Evolutionary conservation across 2,329 filamentous ascomycete genomes (phyloP).

Genomic region (Leptographium galeiforme): DNA sequence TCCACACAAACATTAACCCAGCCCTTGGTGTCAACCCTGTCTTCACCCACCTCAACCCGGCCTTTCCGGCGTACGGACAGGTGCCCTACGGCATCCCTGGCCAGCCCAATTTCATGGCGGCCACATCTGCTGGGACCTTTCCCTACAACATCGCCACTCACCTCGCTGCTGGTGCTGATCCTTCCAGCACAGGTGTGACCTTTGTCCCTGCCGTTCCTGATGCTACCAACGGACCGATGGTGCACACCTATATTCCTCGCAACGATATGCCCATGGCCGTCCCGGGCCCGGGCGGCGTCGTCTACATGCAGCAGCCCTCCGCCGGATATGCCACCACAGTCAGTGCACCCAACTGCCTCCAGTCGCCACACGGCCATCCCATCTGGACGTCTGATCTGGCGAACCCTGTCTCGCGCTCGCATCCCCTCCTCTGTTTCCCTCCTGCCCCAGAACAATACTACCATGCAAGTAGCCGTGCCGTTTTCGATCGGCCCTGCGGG

Average conservation of each 20-base stretch:
- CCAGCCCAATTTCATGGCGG: slow-evolving; percentile 15
- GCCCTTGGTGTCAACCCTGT: slow-evolving; percentile 10
- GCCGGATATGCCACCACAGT: slow-evolving; percentile 6
- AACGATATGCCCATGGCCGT: slow-evolving; percentile 26
- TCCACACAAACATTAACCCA: slow-evolving; percentile 7
- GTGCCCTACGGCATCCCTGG: neutral
- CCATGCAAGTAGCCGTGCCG: slow-evolving; percentile 4
- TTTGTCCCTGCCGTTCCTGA: slow-evolving; percentile 47
- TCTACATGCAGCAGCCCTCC: slow-evolving; percentile 8
- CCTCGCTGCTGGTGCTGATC: slow-evolving; percentile 5
- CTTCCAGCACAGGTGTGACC: slow-evolving; percentile 26
- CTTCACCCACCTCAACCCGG: slow-evolving; percentile 8
- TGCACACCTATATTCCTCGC: slow-evolving; percentile 42
- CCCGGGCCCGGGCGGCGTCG: slow-evolving; percentile 4
- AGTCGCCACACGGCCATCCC: no score
- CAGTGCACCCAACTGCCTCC: slow-evolving; percentile 4
- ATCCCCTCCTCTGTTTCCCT: neutral
- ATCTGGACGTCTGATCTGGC: neutral
- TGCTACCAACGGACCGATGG: slow-evolving; percentile 40
- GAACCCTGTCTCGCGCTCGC: no score
- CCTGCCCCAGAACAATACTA: neutral
- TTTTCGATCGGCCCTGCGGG: no score
- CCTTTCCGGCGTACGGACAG: neutral
- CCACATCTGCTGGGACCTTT: slow-evolving; percentile 3
- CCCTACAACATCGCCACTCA: neutral